phyloP scores from a whole-genome alignment of 352 stramenopile species.

The Phytophthora idaei region DNA sequence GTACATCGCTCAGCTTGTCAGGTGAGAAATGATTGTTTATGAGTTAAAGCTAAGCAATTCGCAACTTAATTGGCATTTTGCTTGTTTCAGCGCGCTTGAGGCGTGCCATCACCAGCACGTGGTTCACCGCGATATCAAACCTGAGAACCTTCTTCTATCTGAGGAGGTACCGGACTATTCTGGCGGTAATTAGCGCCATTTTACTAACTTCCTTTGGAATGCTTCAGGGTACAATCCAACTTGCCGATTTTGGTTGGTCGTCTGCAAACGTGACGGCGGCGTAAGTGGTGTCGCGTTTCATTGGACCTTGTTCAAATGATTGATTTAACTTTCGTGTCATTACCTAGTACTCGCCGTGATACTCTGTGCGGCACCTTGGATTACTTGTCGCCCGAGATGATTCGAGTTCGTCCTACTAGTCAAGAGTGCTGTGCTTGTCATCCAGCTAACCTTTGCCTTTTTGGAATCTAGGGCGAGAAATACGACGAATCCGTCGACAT shows the following conservation, averaged over 20 bases:
- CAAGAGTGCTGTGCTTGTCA: neutral
- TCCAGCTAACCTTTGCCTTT: neutral
- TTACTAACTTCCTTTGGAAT: slow-evolving; percentile 2
- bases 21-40: slow-evolving; percentile 27
- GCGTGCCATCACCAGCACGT: slow-evolving; percentile 83
- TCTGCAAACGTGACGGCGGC: slow-evolving; percentile 80
- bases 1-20: slow-evolving; percentile 78
- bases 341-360: slow-evolving; percentile 85
- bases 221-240: slow-evolving; percentile 92
- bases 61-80: slow-evolving; percentile 1
- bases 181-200: neutral
- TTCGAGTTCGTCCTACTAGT: slow-evolving; percentile 68
- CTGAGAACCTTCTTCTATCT: slow-evolving; percentile 93
- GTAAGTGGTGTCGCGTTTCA: slow-evolving; percentile 40
- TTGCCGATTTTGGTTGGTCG: slow-evolving; percentile 99
- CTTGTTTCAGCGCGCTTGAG: slow-evolving; percentile 48
- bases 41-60: neutral
- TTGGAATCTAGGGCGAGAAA: slow-evolving; percentile 77
- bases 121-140: slow-evolving; percentile 96
- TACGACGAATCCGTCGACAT: slow-evolving; percentile 99
- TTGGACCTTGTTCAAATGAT: neutral
- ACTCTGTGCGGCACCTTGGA: slow-evolving; percentile 99
- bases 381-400: slow-evolving; percentile 99
- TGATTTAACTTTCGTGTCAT: neutral
- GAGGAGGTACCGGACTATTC: slow-evolving; percentile 43